Base-by-base conservation (phyloP, 805 yeast species). In the Sungouiella blattae region DNA sequence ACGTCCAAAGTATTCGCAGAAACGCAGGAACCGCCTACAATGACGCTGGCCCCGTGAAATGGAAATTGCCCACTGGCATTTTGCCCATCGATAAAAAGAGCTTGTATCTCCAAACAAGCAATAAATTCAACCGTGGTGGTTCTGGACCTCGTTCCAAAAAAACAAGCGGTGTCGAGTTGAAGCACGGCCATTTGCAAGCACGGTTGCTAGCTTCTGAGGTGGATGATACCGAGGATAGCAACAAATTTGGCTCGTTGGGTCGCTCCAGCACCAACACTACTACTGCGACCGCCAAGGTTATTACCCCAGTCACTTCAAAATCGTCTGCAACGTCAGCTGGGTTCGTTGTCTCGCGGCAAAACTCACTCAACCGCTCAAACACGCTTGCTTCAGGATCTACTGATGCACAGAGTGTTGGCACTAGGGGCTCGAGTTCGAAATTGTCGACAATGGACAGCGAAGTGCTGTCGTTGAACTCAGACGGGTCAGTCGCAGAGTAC, bases 181-280 rank as follows among this genome's bases (percentile, higher is more conserved):
- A 77, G 49, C 83, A 79, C 52, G 83, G 83, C 5, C 77, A 67
- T 50, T 64, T 76, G 39, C 71, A 77, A 35, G 84, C 83, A 17
- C 69, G 87, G 30, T 67, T 83, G 58, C 64, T 84, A 40, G 91
- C 89, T 2, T 75, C 83, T 16, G 93, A 83, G 54, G 80, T 83
- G 24, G 89, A 81, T 43, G 30, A 16, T 4, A 46, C 39, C 7
- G 52, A 38, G 11, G 16, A 5, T 18, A 36, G 42, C 24, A 41
- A 40, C 23, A 38, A 31, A 14, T 46, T 46, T 27, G 50, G 51
- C 26, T 26, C 34, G 13, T 23, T 41, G 35, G 42, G 42, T 11
- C 42, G 39, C 16, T 32, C 36, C n/a, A 31, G 32, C 22, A 39
- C 42, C 25, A 33, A 32, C 12, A 37, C n/a, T 30, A 32, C 22